These are phyloP conservation scores for Coemansia sp. DNA, from an alignment of 192 early-diverging fungal genomes.

Conservation along the genomic window DNA sequence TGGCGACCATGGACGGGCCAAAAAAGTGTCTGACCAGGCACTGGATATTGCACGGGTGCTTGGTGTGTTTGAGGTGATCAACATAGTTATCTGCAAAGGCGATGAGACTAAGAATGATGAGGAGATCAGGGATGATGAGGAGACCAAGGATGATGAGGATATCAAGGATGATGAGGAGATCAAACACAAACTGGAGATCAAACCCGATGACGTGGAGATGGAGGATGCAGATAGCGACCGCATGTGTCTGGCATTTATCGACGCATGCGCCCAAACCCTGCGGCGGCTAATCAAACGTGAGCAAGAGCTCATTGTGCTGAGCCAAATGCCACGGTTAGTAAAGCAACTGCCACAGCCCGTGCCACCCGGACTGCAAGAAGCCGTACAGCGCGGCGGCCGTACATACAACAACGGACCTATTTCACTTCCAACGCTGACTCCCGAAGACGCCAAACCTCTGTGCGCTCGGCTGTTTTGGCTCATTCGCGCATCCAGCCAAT, in stretches of 20 bases:
- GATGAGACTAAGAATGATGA: not conserved
- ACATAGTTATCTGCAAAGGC: conserved; percentile 2
- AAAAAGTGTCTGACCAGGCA: conserved; percentile 26
- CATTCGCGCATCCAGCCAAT: conserved; percentile 1
- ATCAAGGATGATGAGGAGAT: not conserved
- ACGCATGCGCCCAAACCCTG: conserved; percentile 21
- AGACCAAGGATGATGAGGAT: conserved; percentile 5
- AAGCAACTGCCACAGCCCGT: conserved; percentile 51
- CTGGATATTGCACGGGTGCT: conserved; percentile 34
- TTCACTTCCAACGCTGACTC: conserved; percentile 1
- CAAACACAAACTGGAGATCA: not conserved
- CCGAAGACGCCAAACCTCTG: conserved; percentile 9
- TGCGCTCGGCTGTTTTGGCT: conserved; percentile 13
- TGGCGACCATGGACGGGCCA: conserved; percentile 21
- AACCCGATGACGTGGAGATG: conserved; percentile 9
- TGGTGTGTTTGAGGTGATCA: conserved; percentile 25
- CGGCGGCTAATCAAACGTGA: conserved; percentile 32
- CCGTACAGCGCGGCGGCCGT: conserved; percentile 32
- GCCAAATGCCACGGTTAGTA: conserved; percentile 38
- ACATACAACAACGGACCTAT: conserved; percentile 37
- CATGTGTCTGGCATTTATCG: conserved; percentile 21
- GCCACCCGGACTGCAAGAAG: conserved; percentile 40
- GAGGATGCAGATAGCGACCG: not conserved
- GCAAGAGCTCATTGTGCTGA: conserved; percentile 38
- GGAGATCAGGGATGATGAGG: not conserved